phyloP scores from a whole-genome alignment of 2,329 filamentous ascomycete genomes.

The Rosellinia necatrix region DNA sequence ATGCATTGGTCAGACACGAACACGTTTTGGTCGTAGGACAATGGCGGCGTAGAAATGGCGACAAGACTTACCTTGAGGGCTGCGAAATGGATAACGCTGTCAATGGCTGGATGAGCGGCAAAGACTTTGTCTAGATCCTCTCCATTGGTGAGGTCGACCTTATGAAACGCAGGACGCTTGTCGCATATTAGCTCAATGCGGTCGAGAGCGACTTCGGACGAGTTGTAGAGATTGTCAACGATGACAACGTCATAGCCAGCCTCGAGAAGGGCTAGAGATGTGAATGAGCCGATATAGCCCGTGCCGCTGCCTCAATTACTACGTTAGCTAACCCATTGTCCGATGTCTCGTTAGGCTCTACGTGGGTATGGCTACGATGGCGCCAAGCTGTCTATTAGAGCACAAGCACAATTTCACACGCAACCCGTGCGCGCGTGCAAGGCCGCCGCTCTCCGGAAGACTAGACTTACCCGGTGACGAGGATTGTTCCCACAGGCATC shows the following conservation, averaged over 20 bases:
- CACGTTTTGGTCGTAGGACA: background rate
- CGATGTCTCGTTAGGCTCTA: background rate
- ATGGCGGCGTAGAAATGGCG: background rate
- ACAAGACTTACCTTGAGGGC: constrained; percentile 77
- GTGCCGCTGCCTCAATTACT: constrained; percentile 69
- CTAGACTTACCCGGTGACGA: constrained; percentile 81
- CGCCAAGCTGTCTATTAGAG: background rate
- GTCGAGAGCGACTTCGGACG: constrained; percentile 86
- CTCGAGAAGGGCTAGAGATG: constrained; percentile 85
- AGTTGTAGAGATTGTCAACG: constrained; percentile 97
- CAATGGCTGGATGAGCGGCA: constrained; percentile 85
- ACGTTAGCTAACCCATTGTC: constrained; percentile 9
- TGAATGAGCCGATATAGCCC: constrained; percentile 99
- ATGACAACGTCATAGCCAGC: constrained; percentile 97
- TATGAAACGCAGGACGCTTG: constrained; percentile 82
- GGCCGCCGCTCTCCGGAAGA: background rate
- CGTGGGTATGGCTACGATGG: background rate
- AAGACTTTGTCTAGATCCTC: constrained; percentile 85
- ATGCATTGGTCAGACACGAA: constrained; percentile 27
- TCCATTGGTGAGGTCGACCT: constrained; percentile 88
- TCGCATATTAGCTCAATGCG: constrained; percentile 94
- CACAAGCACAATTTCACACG: too few species aligned
- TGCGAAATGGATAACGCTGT: constrained; percentile 98
- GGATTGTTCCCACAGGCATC: constrained; percentile 85
- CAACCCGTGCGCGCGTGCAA: too few species aligned